Base-by-base conservation (phyloP, 805 yeast species). In the Hanseniaspora hatyaiensis region DNA sequence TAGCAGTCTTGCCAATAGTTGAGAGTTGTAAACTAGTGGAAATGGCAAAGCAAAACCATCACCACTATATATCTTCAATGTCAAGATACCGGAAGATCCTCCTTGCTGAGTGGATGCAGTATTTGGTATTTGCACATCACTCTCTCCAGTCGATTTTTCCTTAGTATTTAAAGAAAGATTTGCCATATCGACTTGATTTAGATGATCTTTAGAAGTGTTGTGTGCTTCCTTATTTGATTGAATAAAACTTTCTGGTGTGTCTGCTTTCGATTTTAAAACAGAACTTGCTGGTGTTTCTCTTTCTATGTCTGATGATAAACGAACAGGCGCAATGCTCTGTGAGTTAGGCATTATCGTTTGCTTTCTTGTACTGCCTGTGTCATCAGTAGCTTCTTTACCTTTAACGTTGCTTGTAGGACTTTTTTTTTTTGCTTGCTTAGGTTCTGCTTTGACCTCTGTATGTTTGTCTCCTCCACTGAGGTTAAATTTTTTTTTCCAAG, bases 41-140 rank as follows among this genome's bases (percentile, higher is more conserved):
- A 82, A 75, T 4, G 96, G 95, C 42, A 87, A 70, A 40, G 69
- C 69, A 53, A 86, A 72, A 43, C 77, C 75, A 50, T 73, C 72
- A 31, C 88, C 83, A 33, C 76, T 74, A 58, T 83, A 83, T 9
- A 86, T 73, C 58, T 83, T 82, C 23, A 86, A 80, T 0, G 88
- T 82, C 54, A 86, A 70, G 24, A 83, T 67, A 2, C 95, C 95
- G 42, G 67, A 61, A 1, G 58, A 54, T 11, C 58, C 52, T 6
- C 39, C 1, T 13, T 16, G 40, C 6, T 6, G 13, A n/a, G n/a
- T n/a, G n/a, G n/a, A n/a, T 24, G 19, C 18, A 13, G n/a, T 23
- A 4, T 18, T 11, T 16, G 26, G 13, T 34, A 16, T 11, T 2
- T 36, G n/a, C 8, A 36, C 18, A 8, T 28, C 9, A 28, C 20